A percentile compares a stretch with the other conserved stretches of the same genome.
Evolutionary conservation across 129 eudicot species (phyloP).

Genomic region (Centrapalus pauciflorus): DNA sequence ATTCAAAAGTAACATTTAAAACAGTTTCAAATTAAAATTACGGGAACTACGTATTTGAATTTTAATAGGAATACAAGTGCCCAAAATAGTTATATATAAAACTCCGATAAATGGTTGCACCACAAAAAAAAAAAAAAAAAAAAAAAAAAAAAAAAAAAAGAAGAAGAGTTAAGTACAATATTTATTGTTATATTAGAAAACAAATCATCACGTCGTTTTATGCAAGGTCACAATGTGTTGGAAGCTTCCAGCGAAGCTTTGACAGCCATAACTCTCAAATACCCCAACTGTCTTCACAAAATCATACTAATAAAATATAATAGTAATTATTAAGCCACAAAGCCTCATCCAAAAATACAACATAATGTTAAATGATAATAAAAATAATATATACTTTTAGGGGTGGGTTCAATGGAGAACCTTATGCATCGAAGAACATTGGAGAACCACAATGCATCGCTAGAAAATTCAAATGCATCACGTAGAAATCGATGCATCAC

Average conservation of each 20-base stretch:
- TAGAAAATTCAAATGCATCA: too few species aligned
- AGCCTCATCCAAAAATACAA: not conserved
- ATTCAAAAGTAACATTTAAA: too few species aligned
- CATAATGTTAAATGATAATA: too few species aligned
- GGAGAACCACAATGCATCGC: too few species aligned
- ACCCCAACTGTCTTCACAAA: constrained; percentile 22
- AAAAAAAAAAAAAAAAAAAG: not conserved
- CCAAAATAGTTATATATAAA: not conserved
- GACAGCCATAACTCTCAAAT: constrained; percentile 17
- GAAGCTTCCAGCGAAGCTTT: constrained; percentile 17
- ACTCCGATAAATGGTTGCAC: constrained; percentile 4
- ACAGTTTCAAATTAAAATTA: not conserved
- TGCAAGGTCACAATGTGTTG: not conserved
- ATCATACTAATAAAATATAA: not conserved
- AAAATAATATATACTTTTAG: too few species aligned
- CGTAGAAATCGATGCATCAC: too few species aligned
- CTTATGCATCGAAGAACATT: too few species aligned
- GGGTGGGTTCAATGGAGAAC: too few species aligned
- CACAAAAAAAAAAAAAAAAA: not conserved
- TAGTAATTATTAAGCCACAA: not conserved
- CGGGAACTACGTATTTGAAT: not conserved
- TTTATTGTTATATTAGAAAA: not conserved
- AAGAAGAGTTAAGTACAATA: too few species aligned
- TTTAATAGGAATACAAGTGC: not conserved
- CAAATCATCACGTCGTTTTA: not conserved